phyloP scores from a whole-genome alignment of 2,329 filamentous ascomycete genomes.

The Diaporthe vexans region DNA sequence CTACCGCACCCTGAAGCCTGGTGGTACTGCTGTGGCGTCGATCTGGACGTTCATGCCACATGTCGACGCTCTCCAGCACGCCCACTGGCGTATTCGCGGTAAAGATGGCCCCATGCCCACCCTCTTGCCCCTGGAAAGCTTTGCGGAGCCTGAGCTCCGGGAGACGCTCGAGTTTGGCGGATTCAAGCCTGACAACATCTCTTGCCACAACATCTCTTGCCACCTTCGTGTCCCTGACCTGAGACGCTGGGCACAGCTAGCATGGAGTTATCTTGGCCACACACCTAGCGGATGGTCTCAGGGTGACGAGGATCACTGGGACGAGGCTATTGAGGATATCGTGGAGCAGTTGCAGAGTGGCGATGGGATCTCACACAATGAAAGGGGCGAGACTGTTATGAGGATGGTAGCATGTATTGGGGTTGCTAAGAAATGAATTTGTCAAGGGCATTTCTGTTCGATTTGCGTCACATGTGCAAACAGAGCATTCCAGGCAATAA shows the following conservation, averaged over 20 bases:
- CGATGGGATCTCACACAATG: not conserved
- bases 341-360: not conserved
- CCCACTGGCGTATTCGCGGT: constrained; percentile 42
- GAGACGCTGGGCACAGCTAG: not conserved
- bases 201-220: not conserved
- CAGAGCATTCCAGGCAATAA: not conserved
- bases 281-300: not conserved
- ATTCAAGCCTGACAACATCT: not conserved
- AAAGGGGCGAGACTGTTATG: not conserved
- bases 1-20: constrained; percentile 42
- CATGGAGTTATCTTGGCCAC: not conserved
- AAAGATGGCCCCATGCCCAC: constrained; percentile 40
- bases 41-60: constrained; percentile 44
- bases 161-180: constrained; percentile 1
- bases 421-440: not conserved
- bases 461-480: not conserved
- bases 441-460: not conserved
- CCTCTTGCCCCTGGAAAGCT: constrained; percentile 1
- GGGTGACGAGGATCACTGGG: not conserved
- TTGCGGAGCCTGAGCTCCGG: not conserved
- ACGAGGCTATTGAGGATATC: not conserved
- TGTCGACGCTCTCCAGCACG: constrained; percentile 41
- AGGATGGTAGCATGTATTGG: not conserved
- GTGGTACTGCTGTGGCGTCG: constrained; percentile 39
- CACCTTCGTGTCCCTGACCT: not conserved